Evolutionary conservation across 768 basidiomycete genomes (phyloP).

Genomic region (Trametes villosa): DNA sequence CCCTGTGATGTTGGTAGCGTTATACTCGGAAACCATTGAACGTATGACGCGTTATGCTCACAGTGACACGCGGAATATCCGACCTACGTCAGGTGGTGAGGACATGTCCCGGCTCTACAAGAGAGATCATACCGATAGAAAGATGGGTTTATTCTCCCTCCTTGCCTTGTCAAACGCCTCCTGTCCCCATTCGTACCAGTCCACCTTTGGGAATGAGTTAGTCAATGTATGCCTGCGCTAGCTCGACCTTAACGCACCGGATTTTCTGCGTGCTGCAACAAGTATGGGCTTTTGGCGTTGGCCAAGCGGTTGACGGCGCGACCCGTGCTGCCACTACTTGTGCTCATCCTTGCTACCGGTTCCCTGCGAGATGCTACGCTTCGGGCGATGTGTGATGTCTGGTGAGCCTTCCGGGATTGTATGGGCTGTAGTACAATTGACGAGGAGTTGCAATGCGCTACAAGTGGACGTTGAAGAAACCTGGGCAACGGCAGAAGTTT

Average conservation of each 20-base stretch:
- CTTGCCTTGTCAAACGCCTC: constrained; percentile 35
- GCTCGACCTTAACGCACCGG: constrained; percentile 20
- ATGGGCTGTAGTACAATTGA: too few species aligned
- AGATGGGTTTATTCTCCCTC: constrained; percentile 37
- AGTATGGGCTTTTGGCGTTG: constrained; percentile 30
- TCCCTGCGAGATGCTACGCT: neutral
- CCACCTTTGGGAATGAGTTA: constrained; percentile 21
- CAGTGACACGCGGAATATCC: constrained; percentile 50
- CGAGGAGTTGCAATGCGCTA: too few species aligned
- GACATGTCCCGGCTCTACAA: too few species aligned
- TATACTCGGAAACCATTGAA: neutral
- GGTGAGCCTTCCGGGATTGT: too few species aligned
- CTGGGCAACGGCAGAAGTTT: neutral
- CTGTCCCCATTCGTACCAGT: constrained; percentile 34
- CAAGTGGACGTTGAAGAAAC: too few species aligned
- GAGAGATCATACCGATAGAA: constrained; percentile 41
- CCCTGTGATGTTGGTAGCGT: constrained; percentile 15
- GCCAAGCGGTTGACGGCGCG: constrained; percentile 24
- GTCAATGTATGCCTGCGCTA: neutral
- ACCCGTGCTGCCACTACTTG: neutral
- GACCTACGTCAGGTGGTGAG: constrained; percentile 20
- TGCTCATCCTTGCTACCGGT: too few species aligned
- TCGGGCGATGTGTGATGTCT: too few species aligned
- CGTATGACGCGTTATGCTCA: constrained; percentile 30
- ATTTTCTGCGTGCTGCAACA: constrained; percentile 33